phyloP scores from a whole-genome alignment of 306 rosid genomes.

The Malus fusca region DNA sequence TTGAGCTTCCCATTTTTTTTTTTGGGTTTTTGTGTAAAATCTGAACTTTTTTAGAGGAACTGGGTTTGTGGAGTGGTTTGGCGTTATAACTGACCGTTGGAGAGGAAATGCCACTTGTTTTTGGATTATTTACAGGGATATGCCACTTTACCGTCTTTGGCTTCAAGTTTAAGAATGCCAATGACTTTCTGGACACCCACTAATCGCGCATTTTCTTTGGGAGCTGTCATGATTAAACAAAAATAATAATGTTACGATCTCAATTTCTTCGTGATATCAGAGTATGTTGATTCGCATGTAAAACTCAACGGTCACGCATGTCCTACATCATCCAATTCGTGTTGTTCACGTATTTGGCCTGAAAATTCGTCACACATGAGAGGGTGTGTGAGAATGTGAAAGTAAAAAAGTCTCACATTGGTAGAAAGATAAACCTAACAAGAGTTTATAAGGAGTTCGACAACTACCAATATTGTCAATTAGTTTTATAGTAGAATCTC shows the following conservation, averaged over 20 bases:
- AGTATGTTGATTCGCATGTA: no score
- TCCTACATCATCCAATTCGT: fast-evolving
- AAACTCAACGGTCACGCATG: no score
- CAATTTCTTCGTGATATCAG: no score
- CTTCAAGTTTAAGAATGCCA: conserved; percentile 30
- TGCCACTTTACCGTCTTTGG: conserved; percentile 46
- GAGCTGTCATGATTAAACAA: not conserved
- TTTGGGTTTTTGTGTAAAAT: not conserved
- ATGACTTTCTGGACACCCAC: conserved; percentile 20
- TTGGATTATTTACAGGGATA: conserved; percentile 17
- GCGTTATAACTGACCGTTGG: conserved; percentile 20
- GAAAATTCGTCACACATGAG: no score
- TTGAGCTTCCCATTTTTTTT: conserved; percentile 37
- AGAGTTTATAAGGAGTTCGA: no score
- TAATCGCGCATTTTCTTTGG: conserved; percentile 8
- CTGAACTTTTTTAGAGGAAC: not conserved
- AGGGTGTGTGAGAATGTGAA: no score
- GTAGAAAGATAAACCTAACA: no score
- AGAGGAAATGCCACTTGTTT: conserved; percentile 21
- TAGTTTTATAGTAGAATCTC: no score
- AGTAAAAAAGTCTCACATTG: no score
- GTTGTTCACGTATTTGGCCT: no score
- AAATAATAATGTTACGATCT: no score
- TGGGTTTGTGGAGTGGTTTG: not conserved
- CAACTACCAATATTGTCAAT: no score